phyloP scores from a whole-genome alignment of 164 flowering plant genomes.

The Macadamia integrifolia region DNA sequence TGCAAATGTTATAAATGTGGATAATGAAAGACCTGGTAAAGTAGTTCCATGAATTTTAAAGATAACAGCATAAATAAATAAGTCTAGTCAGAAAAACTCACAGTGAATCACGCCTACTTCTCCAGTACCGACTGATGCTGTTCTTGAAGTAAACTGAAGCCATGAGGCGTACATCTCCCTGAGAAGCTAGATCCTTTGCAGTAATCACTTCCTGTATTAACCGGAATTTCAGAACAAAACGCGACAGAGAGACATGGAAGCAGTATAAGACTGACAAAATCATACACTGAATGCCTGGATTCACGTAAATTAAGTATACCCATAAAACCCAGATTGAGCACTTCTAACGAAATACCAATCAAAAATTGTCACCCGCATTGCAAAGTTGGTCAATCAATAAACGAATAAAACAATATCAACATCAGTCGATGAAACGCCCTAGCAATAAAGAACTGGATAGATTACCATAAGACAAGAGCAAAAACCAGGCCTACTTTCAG shows the following conservation, averaged over 20 bases:
- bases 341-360: conserved; percentile 2
- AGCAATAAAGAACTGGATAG: conserved; percentile 6
- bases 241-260: background rate
- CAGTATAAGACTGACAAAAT: background rate
- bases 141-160: conserved; percentile 94
- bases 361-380: background rate
- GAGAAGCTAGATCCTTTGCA: conserved; percentile 61
- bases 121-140: conserved; percentile 78
- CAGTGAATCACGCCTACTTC: conserved; percentile 61
- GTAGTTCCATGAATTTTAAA: background rate
- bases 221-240: background rate
- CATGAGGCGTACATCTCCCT: conserved; percentile 72
- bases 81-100: conserved; percentile 18
- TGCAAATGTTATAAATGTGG: too few species aligned
- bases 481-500: conserved; percentile 80
- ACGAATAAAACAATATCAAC: background rate
- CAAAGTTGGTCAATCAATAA: background rate
- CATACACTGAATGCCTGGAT: background rate
- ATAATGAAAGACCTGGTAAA: background rate
- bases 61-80: background rate
- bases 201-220: conserved; percentile 75
- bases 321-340: background rate
- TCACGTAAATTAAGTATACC: background rate
- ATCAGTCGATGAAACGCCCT: conserved; percentile 13
- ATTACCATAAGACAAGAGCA: conserved; percentile 89